Conservation (phyloP, 352 stramenopile genomes). For the Ochromonadaceae sp. region DNA sequence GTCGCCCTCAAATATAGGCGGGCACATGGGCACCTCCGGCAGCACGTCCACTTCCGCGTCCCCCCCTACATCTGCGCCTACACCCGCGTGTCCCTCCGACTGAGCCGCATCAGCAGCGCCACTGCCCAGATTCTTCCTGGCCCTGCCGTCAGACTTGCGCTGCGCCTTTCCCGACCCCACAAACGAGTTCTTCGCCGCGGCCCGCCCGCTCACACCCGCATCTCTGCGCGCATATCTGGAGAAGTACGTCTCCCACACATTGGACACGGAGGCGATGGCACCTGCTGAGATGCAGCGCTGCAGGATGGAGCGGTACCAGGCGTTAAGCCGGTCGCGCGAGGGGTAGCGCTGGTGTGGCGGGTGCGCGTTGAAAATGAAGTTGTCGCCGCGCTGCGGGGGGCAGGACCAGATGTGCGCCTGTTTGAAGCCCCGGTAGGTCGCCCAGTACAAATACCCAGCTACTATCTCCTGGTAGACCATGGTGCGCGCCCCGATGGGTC, state of each 20-base stretch:
- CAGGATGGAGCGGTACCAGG: slow-evolving; percentile 81
- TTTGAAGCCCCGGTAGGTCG: slow-evolving; percentile 61
- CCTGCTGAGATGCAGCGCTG: slow-evolving; percentile 46
- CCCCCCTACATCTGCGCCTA: too few relatives aligned
- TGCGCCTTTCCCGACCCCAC: neutral
- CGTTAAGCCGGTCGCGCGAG: slow-evolving; percentile 70
- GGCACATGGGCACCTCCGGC: slow-evolving; percentile 26
- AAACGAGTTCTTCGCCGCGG: slow-evolving; percentile 9
- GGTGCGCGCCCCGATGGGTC: slow-evolving; percentile 62
- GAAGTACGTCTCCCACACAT: slow-evolving; percentile 90
- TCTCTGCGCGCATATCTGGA: slow-evolving; percentile 34
- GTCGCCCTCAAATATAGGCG: slow-evolving; percentile 81
- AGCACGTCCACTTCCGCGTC: neutral
- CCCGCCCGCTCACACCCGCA: neutral
- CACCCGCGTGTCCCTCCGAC: neutral
- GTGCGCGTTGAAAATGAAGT: slow-evolving; percentile 97
- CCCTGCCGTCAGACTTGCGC: too few relatives aligned
- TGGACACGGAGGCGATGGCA: slow-evolving; percentile 80
- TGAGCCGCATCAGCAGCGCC: too few relatives aligned
- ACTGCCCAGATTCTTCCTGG: too few relatives aligned
- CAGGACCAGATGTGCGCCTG: slow-evolving; percentile 90
- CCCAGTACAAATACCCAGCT: slow-evolving; percentile 77
- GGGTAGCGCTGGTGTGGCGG: slow-evolving; percentile 83
- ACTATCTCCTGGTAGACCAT: slow-evolving; percentile 84
- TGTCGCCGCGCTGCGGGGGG: slow-evolving; percentile 66